Evolutionary conservation across 768 basidiomycete genomes (phyloP).

Genomic region (Mrakia hoshinonis): DNA sequence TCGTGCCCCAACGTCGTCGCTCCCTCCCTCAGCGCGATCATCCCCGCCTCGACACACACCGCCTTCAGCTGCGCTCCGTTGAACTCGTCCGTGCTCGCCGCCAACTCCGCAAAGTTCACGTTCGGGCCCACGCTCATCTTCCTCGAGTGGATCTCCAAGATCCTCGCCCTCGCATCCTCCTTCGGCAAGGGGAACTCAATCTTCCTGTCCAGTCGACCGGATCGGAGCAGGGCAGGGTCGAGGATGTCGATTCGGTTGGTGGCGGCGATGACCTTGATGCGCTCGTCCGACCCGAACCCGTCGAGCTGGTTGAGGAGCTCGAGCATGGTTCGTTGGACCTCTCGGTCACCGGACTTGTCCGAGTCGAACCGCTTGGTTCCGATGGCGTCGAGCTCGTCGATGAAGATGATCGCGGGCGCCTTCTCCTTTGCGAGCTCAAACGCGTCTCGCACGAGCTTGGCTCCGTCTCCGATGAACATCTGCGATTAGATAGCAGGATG

Average conservation of each 20-base stretch:
- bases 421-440: slow-evolving; percentile 98
- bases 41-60: slow-evolving; percentile 97
- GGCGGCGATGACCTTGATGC: slow-evolving; percentile 80
- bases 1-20: slow-evolving; percentile 82
- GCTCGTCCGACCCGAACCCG: slow-evolving; percentile 88
- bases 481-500: slow-evolving; percentile 16
- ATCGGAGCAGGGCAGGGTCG: slow-evolving; percentile 94
- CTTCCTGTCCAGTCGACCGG: slow-evolving; percentile 93
- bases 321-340: slow-evolving; percentile 99
- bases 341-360: slow-evolving; percentile 96
- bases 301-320: slow-evolving; percentile 96
- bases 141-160: slow-evolving; percentile 91
- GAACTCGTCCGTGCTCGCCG: slow-evolving; percentile 94
- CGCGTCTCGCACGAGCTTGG: slow-evolving; percentile 95
- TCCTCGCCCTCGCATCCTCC: slow-evolving; percentile 89
- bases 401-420: slow-evolving; percentile 97
- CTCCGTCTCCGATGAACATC: slow-evolving; percentile 99
- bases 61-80: slow-evolving; percentile 89
- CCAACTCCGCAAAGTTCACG: slow-evolving; percentile 95
- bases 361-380: slow-evolving; percentile 98
- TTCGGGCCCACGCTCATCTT: slow-evolving; percentile 83
- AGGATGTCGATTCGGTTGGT: slow-evolving; percentile 98
- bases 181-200: slow-evolving; percentile 97
- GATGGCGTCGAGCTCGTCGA: slow-evolving; percentile 96
- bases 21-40: slow-evolving; percentile 93